Evolutionary conservation across 1,284 basidiomycete genomes (phyloP).

Genomic region (Porphyrellus sp.): DNA sequence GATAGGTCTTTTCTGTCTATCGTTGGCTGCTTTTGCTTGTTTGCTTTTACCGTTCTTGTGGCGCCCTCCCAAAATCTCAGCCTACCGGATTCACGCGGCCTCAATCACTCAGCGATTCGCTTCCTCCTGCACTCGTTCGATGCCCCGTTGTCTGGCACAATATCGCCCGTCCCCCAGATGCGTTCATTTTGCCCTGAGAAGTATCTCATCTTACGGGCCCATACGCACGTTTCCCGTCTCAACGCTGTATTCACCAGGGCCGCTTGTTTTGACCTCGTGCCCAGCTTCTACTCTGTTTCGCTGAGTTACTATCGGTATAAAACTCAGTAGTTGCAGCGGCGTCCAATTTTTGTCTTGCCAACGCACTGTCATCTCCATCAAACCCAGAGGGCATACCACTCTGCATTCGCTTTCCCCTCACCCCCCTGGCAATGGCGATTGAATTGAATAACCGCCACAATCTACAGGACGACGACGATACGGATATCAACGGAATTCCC

Average conservation of each 20-base stretch:
- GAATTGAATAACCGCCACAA: conserved; percentile 26
- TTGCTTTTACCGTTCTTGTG: conserved; percentile 17
- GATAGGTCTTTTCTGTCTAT: conserved; percentile 13
- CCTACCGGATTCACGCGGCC: conserved; percentile 27
- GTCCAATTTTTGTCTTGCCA: conserved; percentile 39
- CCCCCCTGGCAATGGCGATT: conserved; percentile 30
- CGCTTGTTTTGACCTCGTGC: conserved; percentile 36
- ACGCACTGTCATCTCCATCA: conserved; percentile 35
- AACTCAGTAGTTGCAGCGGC: conserved; percentile 39
- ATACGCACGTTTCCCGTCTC: conserved; percentile 25
- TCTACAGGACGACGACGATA: conserved; percentile 25
- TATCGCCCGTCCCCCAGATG: conserved; percentile 4
- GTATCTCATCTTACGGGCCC: conserved; percentile 13
- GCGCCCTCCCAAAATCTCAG: conserved; percentile 21
- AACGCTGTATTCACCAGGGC: conserved; percentile 30
- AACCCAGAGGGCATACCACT: conserved; percentile 19
- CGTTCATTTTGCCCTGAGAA: conserved; percentile 16
- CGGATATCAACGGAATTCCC: conserved; percentile 11
- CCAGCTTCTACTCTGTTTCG: conserved; percentile 40
- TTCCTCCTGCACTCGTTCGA: conserved; percentile 4
- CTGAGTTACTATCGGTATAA: conserved; percentile 40
- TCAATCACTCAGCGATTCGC: conserved; percentile 30
- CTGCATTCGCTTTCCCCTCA: conserved; percentile 8
- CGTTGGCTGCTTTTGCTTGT: conserved; percentile 13
- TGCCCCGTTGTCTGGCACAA: conserved; percentile 7